Evolutionary conservation across 129 eudicot species (phyloP), one percentile per base, ranked within the genome.

Genomic region (Chrysanthemum makinoi): DNA sequence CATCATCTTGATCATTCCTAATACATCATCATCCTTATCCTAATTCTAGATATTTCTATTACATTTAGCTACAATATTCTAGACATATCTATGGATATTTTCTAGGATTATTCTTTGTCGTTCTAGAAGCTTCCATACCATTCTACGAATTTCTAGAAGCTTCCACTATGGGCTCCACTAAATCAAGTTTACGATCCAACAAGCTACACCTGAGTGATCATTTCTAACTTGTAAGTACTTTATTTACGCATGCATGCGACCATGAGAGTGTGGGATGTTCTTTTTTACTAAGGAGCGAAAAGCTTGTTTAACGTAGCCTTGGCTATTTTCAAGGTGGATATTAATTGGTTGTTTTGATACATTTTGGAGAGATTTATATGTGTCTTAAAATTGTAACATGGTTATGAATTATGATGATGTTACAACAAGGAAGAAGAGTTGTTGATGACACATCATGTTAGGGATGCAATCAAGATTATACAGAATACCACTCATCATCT

Each of bases 261-360:
- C 9, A 72, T 92, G 91, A 82, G 98, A 59, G 91, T 89, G 51
- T 92, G 98, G 98, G 98, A 92, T 74, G 87, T 92, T 66, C 91
- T 92, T 54, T 92, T 92, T 81, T 85, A 92, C 56, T 96, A 92
- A 73, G 98, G 98, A 49, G 98, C 96, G 19, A 83, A 80, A 60
- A 87, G 83, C 77, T 74, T 92, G 71, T 83, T 92, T 75, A 75
- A 89, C 66, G 88, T 89, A 43, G 98, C 98, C 11, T 75, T 92
- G 80, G 98, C 98, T 52, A 86, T 92, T 65, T 89, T 92, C 70
- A 92, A 81, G 98, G 98, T 89, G 53, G 78, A 5, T 10, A 44
- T n/a, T n/a, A 14, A 55, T 59, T 50, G 9, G 8, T 35, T 52
- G 58, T 43, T 63, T 53, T 26, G 5, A 0, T 24, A 43, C 0